Evolutionary conservation across 75 land plant genomes (phyloP).

Genomic region (Selaginella tamariscina): DNA sequence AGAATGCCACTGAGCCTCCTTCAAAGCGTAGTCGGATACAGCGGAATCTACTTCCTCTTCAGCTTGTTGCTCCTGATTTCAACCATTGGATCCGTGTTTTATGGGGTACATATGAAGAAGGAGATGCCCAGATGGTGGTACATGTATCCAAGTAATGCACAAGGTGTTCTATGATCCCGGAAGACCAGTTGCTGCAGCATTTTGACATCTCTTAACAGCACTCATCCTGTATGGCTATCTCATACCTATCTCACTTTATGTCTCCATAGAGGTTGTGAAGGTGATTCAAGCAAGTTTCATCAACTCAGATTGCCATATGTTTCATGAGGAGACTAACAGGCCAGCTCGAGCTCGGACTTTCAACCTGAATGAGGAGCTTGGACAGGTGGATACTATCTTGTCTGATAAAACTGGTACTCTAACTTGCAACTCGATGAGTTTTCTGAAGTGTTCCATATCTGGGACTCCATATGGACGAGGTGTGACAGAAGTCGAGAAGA

Average conservation of each 20-base stretch:
- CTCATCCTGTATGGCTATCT: conserved; percentile 74
- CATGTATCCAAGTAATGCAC: conserved; percentile 19
- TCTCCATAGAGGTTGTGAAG: conserved; percentile 78
- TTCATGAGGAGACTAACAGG: conserved; percentile 41
- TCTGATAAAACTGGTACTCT: conserved; percentile 68
- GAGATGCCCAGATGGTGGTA: conserved; percentile 49
- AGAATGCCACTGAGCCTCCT: conserved; percentile 46
- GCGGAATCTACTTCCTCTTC: conserved; percentile 49
- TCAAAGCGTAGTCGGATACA: conserved; percentile 55
- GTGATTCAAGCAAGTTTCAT: conserved; percentile 66
- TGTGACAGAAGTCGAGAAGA: conserved; percentile 51
- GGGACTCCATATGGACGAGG: conserved; percentile 49
- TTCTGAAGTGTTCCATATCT: conserved; percentile 60
- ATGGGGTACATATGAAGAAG: conserved; percentile 27
- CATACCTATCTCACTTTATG: conserved; percentile 77
- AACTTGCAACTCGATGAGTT: conserved; percentile 65
- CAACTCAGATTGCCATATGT: conserved; percentile 60
- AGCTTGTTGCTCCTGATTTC: conserved; percentile 39
- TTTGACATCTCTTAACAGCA: conserved; percentile 47
- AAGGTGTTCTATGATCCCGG: background rate
- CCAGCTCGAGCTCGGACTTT: conserved; percentile 53
- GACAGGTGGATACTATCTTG: conserved; percentile 55
- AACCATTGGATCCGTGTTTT: conserved; percentile 37
- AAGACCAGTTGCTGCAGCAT: background rate
- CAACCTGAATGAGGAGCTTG: conserved; percentile 73